A percentile compares a stretch with the other conserved stretches of the same genome.
Evolutionary conservation across 2,329 filamentous ascomycete species (phyloP).

Genomic region (Penicillium corylophilum): DNA sequence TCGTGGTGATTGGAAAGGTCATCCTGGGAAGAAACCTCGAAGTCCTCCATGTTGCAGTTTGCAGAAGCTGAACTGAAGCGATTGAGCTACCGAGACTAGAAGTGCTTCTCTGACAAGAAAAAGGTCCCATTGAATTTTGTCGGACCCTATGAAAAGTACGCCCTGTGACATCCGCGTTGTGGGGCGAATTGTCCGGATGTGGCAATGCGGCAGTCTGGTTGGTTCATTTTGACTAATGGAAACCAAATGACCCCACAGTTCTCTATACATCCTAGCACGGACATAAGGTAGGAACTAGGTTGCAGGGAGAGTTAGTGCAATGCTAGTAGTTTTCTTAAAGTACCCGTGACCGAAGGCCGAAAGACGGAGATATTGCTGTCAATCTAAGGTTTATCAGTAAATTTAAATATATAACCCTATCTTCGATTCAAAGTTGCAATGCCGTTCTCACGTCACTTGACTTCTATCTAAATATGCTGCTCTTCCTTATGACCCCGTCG

Average conservation of each 20-base stretch:
- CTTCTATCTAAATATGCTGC: not conserved
- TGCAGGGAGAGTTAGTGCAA: no score
- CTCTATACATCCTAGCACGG: not conserved
- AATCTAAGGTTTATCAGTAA: no score
- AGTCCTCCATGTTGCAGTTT: constrained; percentile 6
- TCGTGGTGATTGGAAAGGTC: constrained; percentile 10
- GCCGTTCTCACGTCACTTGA: not conserved
- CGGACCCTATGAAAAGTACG: not conserved
- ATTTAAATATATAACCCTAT: not conserved
- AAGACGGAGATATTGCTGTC: no score
- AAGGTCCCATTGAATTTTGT: not conserved
- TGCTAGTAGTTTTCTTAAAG: no score
- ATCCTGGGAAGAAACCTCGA: constrained; percentile 10
- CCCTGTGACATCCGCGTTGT: not conserved
- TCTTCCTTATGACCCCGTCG: not conserved
- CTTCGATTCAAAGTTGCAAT: not conserved
- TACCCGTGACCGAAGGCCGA: no score
- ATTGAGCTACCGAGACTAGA: not conserved
- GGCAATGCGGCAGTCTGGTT: not conserved
- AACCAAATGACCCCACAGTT: not conserved
- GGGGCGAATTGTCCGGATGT: not conserved
- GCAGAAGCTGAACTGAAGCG: not conserved
- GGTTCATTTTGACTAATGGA: not conserved
- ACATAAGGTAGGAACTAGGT: no score
- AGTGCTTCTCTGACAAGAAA: not conserved